Percentiles rank a stretch among this genome's conserved stretches.
Conservation (phyloP, 2,329 filamentous ascomycete species). For the Periconia sp. region DNA sequence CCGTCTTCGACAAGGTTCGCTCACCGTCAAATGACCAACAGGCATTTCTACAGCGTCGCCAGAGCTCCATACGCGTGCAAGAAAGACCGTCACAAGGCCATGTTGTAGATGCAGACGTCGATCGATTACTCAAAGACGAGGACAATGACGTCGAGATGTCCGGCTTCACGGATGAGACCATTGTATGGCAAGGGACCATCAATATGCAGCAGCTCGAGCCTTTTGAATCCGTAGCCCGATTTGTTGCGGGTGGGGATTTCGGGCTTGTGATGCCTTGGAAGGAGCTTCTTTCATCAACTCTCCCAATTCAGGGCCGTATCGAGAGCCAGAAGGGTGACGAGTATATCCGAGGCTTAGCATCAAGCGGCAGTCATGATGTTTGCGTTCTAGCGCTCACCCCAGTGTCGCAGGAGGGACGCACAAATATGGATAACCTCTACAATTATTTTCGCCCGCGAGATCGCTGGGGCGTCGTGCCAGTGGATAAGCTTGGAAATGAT, state of each 20-base stretch:
- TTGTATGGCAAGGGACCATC: conserved; percentile 59
- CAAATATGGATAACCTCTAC: conserved; percentile 75
- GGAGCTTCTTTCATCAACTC: conserved; percentile 71
- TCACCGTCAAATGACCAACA: conserved; percentile 66
- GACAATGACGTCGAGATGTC: conserved; percentile 82
- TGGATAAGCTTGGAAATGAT: conserved; percentile 62
- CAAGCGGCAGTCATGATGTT: conserved; percentile 82
- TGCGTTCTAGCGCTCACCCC: conserved; percentile 75
- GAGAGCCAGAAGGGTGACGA: conserved; percentile 82
- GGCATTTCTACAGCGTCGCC: conserved; percentile 57
- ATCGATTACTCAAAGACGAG: conserved; percentile 83
- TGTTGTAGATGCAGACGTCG: conserved; percentile 84
- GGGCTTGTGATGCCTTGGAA: conserved; percentile 72
- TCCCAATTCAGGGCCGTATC: conserved; percentile 81
- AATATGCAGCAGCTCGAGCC: conserved; percentile 77
- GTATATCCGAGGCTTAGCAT: conserved; percentile 87
- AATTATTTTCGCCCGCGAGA: conserved; percentile 84
- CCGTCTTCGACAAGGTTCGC: conserved; percentile 82
- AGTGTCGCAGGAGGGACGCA: conserved; percentile 64
- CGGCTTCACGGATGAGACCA: conserved; percentile 70
- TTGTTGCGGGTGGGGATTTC: conserved; percentile 84
- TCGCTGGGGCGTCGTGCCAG: conserved; percentile 79
- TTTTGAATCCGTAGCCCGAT: conserved; percentile 78
- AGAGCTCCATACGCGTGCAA: conserved; percentile 52
- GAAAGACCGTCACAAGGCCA: conserved; percentile 58